Percentiles rank a stretch among this genome's conserved stretches.
These are phyloP conservation scores for Agrocybe praecox DNA, from an alignment of 768 basidiomycete species.

Conservation along the genomic window DNA sequence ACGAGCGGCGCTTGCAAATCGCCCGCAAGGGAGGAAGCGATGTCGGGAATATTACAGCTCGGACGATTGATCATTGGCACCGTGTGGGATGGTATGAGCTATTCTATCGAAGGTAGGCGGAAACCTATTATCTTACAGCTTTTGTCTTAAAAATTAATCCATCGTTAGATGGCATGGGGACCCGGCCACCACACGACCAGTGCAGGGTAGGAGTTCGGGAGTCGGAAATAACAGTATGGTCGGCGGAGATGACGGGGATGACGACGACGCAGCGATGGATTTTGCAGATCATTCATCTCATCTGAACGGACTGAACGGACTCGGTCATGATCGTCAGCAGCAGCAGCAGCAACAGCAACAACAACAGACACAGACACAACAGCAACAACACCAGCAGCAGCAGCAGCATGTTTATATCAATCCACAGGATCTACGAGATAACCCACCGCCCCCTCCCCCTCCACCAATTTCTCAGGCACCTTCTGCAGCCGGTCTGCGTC, in stretches of 20 bases:
- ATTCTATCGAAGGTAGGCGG: constrained; percentile 62
- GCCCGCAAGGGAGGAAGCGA: constrained; percentile 70
- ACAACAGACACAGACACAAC: too few relatives aligned
- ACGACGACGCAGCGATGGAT: constrained; percentile 55
- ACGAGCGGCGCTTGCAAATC: constrained; percentile 68
- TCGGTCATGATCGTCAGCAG: constrained; percentile 25
- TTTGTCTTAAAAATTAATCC: constrained; percentile 2
- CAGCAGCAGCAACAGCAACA: constrained; percentile 15
- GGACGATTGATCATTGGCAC: constrained; percentile 82
- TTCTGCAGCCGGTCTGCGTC: constrained; percentile 10
- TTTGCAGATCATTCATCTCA: constrained; percentile 36
- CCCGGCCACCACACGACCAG: constrained; percentile 57
- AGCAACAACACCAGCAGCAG: constrained; percentile 17
- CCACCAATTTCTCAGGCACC: constrained; percentile 23
- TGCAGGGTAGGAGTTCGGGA: constrained; percentile 18
- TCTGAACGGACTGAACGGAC: constrained; percentile 32
- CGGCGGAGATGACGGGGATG: constrained; percentile 44
- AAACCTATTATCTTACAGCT: not conserved
- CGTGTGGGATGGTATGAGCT: constrained; percentile 75
- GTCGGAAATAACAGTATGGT: constrained; percentile 27
- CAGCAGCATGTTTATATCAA: constrained; percentile 40
- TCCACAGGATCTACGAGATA: constrained; percentile 42
- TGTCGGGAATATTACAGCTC: constrained; percentile 72
- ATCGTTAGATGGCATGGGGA: constrained; percentile 65
- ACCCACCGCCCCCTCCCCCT: constrained; percentile 21